phyloP scores from a whole-genome alignment of 768 basidiomycete species.

The Pulveroboletus sp. region DNA sequence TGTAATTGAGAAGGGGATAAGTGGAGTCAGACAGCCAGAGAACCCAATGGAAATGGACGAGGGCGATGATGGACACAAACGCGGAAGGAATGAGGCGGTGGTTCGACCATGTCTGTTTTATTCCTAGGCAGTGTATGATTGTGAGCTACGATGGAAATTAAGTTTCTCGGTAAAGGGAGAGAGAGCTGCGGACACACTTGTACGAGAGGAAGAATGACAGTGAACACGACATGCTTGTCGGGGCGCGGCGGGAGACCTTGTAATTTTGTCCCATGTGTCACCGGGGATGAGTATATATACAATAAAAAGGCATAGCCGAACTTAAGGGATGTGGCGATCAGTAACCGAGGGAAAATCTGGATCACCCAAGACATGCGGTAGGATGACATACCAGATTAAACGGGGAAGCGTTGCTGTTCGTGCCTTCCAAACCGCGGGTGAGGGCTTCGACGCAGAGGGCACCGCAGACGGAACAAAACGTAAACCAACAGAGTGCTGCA shows the following conservation, averaged over 20 bases:
- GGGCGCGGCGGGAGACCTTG: slow-evolving; percentile 54
- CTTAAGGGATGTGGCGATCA: slow-evolving; percentile 29
- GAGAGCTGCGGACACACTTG: slow-evolving; percentile 43
- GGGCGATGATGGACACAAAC: slow-evolving; percentile 51
- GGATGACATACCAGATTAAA: slow-evolving; percentile 63
- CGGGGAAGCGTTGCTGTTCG: slow-evolving; percentile 51
- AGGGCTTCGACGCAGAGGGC: slow-evolving; percentile 64
- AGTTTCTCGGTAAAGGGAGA: not conserved
- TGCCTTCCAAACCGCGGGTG: slow-evolving; percentile 63
- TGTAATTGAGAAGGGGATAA: slow-evolving; percentile 70
- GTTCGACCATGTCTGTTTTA: slow-evolving; percentile 56
- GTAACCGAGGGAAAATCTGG: not conserved
- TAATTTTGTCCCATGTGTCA: slow-evolving; percentile 45
- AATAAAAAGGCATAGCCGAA: slow-evolving; percentile 75
- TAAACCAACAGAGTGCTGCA: slow-evolving; percentile 65
- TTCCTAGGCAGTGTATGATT: slow-evolving; percentile 61
- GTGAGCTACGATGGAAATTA: slow-evolving; percentile 40
- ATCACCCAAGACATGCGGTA: slow-evolving; percentile 2
- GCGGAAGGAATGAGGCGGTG: slow-evolving; percentile 70
- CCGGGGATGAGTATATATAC: slow-evolving; percentile 66
- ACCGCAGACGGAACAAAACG: slow-evolving; percentile 62
- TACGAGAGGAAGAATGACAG: slow-evolving; percentile 65
- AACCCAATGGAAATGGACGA: slow-evolving; percentile 65
- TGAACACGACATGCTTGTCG: slow-evolving; percentile 68
- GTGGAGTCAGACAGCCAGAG: slow-evolving; percentile 42